phyloP scores from a whole-genome alignment of 2,329 filamentous ascomycete species.

The Diaporthe australafricana region DNA sequence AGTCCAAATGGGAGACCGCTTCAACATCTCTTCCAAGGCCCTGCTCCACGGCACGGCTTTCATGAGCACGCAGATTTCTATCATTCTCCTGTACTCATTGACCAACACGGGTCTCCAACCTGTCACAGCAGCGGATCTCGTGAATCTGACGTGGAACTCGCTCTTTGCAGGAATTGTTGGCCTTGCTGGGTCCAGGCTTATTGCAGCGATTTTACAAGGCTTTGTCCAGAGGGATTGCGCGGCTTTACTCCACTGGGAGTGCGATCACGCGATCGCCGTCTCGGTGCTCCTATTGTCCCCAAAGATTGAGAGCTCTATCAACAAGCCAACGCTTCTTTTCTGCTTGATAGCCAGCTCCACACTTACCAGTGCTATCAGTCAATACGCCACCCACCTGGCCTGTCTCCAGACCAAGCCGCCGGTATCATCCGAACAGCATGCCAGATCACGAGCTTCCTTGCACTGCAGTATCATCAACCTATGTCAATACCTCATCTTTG shows the following conservation, averaged over 20 bases:
- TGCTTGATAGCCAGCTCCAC: conserved; percentile 21
- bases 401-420: not conserved
- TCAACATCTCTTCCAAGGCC: conserved; percentile 20
- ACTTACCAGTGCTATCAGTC: not conserved
- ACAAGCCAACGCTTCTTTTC: not conserved
- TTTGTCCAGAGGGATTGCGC: not conserved
- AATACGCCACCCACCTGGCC: conserved; percentile 19
- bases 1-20: not conserved
- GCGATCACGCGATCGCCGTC: not conserved
- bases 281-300: not conserved
- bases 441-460: not conserved
- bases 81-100: conserved; percentile 18
- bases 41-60: conserved; percentile 20
- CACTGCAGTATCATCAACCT: conserved; percentile 14
- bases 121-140: not conserved
- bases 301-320: not conserved
- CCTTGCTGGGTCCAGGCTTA: not conserved
- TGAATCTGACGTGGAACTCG: not conserved
- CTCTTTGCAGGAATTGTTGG: not conserved
- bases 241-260: not conserved
- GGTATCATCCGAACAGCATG: not conserved
- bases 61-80: not conserved
- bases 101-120: not conserved
- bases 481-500: not conserved
- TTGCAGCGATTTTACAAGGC: not conserved